Evolutionary conservation across 176 grass and related monocot genomes (phyloP).

Genomic region (Musa acuminata): DNA sequence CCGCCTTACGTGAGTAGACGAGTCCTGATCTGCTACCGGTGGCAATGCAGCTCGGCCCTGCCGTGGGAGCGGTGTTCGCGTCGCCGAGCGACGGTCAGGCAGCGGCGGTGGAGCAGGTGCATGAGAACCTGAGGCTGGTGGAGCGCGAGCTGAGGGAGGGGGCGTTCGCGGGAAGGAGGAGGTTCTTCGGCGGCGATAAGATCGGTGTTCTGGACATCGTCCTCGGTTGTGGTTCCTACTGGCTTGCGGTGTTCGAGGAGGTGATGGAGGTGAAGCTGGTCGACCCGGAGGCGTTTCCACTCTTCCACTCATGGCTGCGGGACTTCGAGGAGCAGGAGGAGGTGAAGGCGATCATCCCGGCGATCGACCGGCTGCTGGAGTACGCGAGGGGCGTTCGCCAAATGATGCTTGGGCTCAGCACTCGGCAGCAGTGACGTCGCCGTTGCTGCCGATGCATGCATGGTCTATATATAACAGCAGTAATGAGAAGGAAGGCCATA

Average conservation of each 20-base stretch:
- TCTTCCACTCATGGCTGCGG: conserved; percentile 2
- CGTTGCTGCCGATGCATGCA: background rate
- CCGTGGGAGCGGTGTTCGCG: background rate
- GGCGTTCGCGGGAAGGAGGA: background rate
- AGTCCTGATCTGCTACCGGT: background rate
- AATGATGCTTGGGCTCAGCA: background rate
- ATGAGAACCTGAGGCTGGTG: background rate
- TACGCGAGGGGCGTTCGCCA: background rate
- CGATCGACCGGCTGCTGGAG: conserved; percentile 1
- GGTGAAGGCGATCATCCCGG: background rate
- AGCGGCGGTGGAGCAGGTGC: background rate
- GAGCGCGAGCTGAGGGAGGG: background rate
- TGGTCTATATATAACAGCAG: too few species aligned
- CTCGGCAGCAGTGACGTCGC: background rate
- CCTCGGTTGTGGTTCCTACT: conserved; percentile 1
- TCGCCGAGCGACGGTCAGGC: background rate
- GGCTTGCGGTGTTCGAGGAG: background rate
- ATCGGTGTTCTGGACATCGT: background rate
- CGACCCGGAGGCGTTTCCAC: background rate
- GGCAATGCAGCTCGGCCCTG: background rate
- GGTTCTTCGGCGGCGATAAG: background rate
- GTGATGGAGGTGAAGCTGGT: background rate
- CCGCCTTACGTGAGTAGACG: background rate
- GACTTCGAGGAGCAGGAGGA: conserved; percentile 1
- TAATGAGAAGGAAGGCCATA: too few species aligned